phyloP scores from a whole-genome alignment of 1,139 yeast species.

The Sugiyamaella japonica region DNA sequence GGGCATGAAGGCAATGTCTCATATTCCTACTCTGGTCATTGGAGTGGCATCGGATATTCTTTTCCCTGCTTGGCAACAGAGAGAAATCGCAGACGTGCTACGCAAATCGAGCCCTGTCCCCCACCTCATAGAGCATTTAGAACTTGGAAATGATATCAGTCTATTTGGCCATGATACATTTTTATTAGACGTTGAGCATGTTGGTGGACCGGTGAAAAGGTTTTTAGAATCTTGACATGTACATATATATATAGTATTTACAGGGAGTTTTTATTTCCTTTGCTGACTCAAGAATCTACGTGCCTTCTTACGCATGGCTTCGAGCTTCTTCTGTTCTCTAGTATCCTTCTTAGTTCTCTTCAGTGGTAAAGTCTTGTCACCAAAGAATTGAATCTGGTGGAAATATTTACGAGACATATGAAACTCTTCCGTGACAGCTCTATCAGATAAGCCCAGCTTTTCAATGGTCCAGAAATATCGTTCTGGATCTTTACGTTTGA shows the following conservation, averaged over 20 bases:
- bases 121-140: constrained; percentile 56
- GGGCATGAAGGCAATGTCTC: constrained; percentile 65
- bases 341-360: constrained; percentile 37
- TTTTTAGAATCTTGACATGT: constrained; percentile 50
- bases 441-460: constrained; percentile 84
- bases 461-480: constrained; percentile 83
- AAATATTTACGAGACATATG: constrained; percentile 80
- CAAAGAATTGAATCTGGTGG: constrained; percentile 85
- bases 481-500: constrained; percentile 76
- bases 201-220: constrained; percentile 70
- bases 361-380: constrained; percentile 44
- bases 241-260: constrained; percentile 6
- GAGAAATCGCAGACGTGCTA: constrained; percentile 70
- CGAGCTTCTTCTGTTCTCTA: constrained; percentile 32
- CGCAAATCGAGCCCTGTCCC: constrained; percentile 44
- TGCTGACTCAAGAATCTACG: constrained; percentile 26
- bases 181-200: constrained; percentile 70
- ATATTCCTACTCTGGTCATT: constrained; percentile 69
- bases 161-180: constrained; percentile 92
- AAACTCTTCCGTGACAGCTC: constrained; percentile 74
- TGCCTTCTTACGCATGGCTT: constrained; percentile 36
- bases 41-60: constrained; percentile 92
- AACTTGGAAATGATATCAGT: constrained; percentile 71
- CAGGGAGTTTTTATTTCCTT: neutral
- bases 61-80: constrained; percentile 94